These are phyloP conservation scores for Aspergillus nanangensis DNA, from an alignment of 495 filamentous ascomycete species.

Conservation along the genomic window DNA sequence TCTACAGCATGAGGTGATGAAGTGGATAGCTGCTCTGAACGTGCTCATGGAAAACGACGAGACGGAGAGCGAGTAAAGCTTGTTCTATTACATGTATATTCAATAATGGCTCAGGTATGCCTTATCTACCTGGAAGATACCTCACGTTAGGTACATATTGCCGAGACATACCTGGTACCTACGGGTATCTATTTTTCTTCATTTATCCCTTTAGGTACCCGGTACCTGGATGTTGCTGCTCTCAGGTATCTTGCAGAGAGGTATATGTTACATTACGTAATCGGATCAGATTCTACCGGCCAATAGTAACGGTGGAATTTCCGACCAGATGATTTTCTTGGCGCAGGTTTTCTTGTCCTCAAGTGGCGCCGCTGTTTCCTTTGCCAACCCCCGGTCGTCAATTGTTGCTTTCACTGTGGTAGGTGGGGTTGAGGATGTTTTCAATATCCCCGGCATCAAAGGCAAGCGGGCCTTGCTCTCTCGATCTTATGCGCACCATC, in stretches of 20 bases:
- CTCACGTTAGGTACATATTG: too few species aligned
- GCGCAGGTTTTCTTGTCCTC: conserved; percentile 27
- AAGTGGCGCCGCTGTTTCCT: conserved; percentile 19
- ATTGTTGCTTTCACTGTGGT: conserved; percentile 3
- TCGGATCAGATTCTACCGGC: conserved; percentile 2
- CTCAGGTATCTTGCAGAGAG: too few species aligned
- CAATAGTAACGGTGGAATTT: conserved; percentile 30
- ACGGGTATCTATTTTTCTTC: too few species aligned
- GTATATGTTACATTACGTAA: too few species aligned
- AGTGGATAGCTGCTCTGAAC: conserved; percentile 66
- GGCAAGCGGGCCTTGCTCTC: conserved; percentile 23
- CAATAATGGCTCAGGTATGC: not conserved
- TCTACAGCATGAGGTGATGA: conserved; percentile 65
- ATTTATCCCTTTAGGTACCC: not conserved
- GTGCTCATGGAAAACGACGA: conserved; percentile 71
- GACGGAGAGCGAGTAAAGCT: conserved; percentile 31
- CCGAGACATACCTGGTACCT: too few species aligned
- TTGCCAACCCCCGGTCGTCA: conserved; percentile 5
- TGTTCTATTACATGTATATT: not conserved
- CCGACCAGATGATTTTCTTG: conserved; percentile 25
- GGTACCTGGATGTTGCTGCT: not conserved
- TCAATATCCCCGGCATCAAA: conserved; percentile 28
- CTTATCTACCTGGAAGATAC: too few species aligned
- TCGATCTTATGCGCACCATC: conserved; percentile 21
- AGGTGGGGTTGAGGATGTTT: conserved; percentile 27